phyloP scores from a whole-genome alignment of 306 rosid species.

The Macrotyloma uniflorum region DNA sequence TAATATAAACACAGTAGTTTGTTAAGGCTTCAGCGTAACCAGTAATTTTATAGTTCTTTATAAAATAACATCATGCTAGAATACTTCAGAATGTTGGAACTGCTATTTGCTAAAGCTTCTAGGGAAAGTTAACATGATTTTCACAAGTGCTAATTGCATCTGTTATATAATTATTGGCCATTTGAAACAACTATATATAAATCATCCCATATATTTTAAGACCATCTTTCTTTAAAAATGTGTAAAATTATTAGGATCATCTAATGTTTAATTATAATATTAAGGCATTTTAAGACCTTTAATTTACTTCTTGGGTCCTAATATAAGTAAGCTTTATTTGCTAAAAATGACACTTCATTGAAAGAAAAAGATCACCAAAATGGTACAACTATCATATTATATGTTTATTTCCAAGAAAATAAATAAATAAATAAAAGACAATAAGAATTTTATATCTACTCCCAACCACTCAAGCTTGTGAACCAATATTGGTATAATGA shows the following conservation, averaged over 20 bases:
- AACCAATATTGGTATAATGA: not conserved
- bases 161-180: not conserved
- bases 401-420: not conserved
- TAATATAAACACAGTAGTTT: too few relatives aligned
- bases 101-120: not conserved
- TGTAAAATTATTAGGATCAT: not conserved
- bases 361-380: not conserved
- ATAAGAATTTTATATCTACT: not conserved
- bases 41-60: too few relatives aligned
- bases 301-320: not conserved
- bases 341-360: not conserved
- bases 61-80: too few relatives aligned
- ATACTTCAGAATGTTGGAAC: not conserved
- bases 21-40: not conserved
- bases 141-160: too few relatives aligned
- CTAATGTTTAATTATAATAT: conserved; percentile 1
- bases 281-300: not conserved
- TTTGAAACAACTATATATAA: not conserved
- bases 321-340: not conserved
- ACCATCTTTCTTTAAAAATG: not conserved
- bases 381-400: not conserved
- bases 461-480: not conserved
- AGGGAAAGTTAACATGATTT: too few relatives aligned
- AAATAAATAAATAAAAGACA: not conserved
- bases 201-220: not conserved